Evolutionary conservation across 345 rosid genomes (phyloP).

Genomic region (Nephelium lappaceum): DNA sequence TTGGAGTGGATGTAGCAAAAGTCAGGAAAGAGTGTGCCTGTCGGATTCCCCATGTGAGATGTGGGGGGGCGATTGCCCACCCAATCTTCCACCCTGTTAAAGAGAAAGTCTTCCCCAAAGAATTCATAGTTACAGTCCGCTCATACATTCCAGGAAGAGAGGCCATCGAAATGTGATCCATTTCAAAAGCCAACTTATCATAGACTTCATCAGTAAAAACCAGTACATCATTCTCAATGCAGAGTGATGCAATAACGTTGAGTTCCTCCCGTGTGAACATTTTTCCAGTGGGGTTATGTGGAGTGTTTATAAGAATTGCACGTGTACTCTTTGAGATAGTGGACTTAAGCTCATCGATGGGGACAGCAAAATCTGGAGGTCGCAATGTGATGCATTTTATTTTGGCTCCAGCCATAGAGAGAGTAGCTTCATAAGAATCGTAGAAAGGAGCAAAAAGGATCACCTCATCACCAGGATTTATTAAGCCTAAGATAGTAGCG

Average conservation of each 20-base stretch:
- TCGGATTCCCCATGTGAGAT: conserved; percentile 87
- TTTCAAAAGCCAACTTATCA: conserved; percentile 85
- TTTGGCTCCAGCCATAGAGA: conserved; percentile 97
- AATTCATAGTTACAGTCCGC: conserved; percentile 87
- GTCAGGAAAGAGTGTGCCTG: conserved; percentile 93
- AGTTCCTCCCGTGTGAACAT: conserved; percentile 90
- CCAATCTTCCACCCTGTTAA: conserved; percentile 99
- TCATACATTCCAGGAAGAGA: conserved; percentile 96
- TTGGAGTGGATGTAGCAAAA: conserved; percentile 83
- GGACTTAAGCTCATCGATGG: conserved; percentile 79
- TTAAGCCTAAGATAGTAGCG: conserved; percentile 78
- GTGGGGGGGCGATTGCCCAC: conserved; percentile 94
- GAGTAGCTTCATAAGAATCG: conserved; percentile 92
- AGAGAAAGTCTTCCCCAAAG: conserved; percentile 91
- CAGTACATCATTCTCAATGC: conserved; percentile 86
- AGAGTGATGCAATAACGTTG: conserved; percentile 61
- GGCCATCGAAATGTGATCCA: conserved; percentile 91
- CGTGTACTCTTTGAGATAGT: conserved; percentile 67
- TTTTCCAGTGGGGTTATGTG: conserved; percentile 95
- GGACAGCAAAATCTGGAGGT: conserved; percentile 79
- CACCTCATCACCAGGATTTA: conserved; percentile 96
- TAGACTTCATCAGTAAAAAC: conserved; percentile 91
- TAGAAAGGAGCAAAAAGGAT: conserved; percentile 90
- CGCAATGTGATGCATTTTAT: conserved; percentile 71
- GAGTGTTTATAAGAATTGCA: conserved; percentile 86